A percentile compares a stretch with the other conserved stretches of the same genome.
These are phyloP conservation scores for Theileria luwenshuni DNA, from an alignment of 169 alveolate species.

Conservation along the genomic window DNA sequence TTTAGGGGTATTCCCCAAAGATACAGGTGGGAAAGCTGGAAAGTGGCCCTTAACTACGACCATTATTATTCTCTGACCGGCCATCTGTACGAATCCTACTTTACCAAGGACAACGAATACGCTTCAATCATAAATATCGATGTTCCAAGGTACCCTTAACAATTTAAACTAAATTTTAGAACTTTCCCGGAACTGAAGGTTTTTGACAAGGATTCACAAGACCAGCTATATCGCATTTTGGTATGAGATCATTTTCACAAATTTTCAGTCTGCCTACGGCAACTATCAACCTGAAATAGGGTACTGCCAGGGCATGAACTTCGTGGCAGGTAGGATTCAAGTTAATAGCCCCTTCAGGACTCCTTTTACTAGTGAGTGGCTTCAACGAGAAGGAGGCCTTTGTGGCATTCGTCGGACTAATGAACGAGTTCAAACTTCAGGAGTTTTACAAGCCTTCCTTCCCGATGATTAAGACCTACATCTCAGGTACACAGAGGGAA, in stretches of 20 bases:
- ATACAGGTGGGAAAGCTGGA: constrained; percentile 77
- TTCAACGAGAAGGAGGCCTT: constrained; percentile 76
- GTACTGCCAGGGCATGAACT: constrained; percentile 91
- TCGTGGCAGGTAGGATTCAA: constrained; percentile 76
- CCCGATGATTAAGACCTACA: constrained; percentile 72
- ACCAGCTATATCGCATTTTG: constrained; percentile 65
- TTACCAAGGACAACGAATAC: constrained; percentile 47
- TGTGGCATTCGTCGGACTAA: constrained; percentile 74
- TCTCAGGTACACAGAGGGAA: constrained; percentile 26
- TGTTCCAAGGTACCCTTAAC: constrained; percentile 55
- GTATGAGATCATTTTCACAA: constrained; percentile 10
- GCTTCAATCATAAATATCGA: constrained; percentile 56
- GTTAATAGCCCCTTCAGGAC: constrained; percentile 11
- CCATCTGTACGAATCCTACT: constrained; percentile 27
- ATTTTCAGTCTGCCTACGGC: constrained; percentile 47
- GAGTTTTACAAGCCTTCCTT: constrained; percentile 75
- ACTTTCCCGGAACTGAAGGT: constrained; percentile 65
- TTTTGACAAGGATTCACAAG: constrained; percentile 47
- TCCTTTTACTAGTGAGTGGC: constrained; percentile 75
- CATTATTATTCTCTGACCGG: constrained; percentile 20
- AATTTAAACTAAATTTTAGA: constrained; percentile 9
- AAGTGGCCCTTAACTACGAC: constrained; percentile 60
- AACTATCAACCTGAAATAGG: constrained; percentile 78
- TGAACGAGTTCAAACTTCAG: constrained; percentile 69
- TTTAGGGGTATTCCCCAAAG: constrained; percentile 78